Evolutionary conservation across 805 yeast species (phyloP).

Genomic region (Candida railenensis): DNA sequence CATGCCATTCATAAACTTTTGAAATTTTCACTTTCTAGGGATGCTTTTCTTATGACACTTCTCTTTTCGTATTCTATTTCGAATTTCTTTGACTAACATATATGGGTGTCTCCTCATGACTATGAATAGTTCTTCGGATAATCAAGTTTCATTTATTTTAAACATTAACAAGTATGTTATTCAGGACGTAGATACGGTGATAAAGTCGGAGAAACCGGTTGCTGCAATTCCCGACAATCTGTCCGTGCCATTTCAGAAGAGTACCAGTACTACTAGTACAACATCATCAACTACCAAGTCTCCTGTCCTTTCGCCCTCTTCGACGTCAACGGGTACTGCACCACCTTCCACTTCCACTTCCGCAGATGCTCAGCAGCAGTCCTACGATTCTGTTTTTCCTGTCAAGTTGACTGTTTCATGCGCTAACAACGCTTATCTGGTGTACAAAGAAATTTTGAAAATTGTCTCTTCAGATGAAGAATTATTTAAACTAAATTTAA

Average conservation of each 20-base stretch:
- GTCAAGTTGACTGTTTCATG: conserved; percentile 1
- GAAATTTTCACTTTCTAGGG: too few relatives aligned
- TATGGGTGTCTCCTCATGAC: background rate
- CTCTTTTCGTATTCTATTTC: background rate
- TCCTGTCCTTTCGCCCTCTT: too few relatives aligned
- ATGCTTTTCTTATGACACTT: background rate
- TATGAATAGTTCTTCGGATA: background rate
- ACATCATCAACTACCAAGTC: too few relatives aligned
- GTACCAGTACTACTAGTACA: background rate
- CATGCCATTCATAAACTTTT: too few relatives aligned
- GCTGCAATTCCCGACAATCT: background rate
- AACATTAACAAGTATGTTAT: background rate
- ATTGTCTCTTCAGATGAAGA: background rate
- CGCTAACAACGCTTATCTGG: background rate
- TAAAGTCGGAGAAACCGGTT: background rate
- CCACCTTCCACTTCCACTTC: too few relatives aligned
- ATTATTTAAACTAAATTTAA: background rate
- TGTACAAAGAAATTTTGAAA: conserved; percentile 1
- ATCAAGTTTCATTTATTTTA: background rate
- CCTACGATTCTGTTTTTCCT: background rate
- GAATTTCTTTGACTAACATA: background rate
- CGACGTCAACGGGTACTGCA: too few relatives aligned
- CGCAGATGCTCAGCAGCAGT: background rate
- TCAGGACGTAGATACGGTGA: background rate
- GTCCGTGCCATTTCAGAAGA: background rate